phyloP scores from a whole-genome alignment of 108 stramenopile genomes.

The Pseudonitzschia multistriata region DNA sequence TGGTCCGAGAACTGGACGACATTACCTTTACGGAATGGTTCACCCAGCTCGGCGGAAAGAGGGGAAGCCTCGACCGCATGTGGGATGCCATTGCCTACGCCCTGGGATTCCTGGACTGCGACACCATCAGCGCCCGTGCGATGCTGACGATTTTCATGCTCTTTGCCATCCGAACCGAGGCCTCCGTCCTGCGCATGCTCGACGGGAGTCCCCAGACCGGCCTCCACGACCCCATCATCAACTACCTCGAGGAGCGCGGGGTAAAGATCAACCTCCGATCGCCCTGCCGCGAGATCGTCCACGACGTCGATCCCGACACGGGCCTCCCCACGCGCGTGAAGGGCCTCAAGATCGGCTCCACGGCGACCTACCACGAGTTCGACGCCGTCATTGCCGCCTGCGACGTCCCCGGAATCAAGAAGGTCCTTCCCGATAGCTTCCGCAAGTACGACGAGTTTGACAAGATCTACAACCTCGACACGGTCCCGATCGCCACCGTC shows the following conservation, averaged over 20 bases:
- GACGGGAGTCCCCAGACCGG: conserved; percentile 93
- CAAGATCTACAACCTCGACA: conserved; percentile 94
- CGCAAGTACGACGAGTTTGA: conserved; percentile 91
- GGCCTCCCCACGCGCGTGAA: conserved; percentile 79
- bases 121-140: conserved; percentile 92
- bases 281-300: conserved; percentile 68
- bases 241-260: conserved; percentile 87
- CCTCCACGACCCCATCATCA: conserved; percentile 93
- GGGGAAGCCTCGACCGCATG: conserved; percentile 91
- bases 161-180: conserved; percentile 94
- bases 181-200: conserved; percentile 93
- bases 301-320: conserved; percentile 77
- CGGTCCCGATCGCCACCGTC: conserved; percentile 95
- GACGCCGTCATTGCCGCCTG: conserved; percentile 88
- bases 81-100: conserved; percentile 98
- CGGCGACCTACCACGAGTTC: conserved; percentile 69
- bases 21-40: conserved; percentile 98
- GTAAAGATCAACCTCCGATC: conserved; percentile 80
- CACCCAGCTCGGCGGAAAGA: conserved; percentile 81
- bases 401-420: conserved; percentile 95
- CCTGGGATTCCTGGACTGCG: conserved; percentile 95
- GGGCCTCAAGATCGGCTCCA: conserved; percentile 79
- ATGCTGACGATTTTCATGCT: conserved; percentile 98
- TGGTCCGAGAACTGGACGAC: conserved; percentile 95
- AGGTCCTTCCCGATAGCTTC: conserved; percentile 89